Evolutionary conservation across 2,329 filamentous ascomycete genomes (phyloP).

Genomic region (Polytolypa hystricis): DNA sequence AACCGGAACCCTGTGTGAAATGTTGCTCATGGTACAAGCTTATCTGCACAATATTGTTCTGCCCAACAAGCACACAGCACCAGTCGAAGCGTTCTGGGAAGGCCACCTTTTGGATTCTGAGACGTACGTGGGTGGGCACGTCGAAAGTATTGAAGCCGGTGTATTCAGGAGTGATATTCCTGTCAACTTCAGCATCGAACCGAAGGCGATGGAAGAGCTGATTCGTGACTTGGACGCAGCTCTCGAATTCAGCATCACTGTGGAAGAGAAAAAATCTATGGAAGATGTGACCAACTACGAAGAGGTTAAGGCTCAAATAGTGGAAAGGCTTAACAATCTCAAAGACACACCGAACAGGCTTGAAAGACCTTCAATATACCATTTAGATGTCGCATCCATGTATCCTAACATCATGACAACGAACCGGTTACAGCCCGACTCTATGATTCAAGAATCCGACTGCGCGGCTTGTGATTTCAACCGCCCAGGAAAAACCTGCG

Average conservation of each 20-base stretch:
- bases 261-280: conserved; percentile 73
- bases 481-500: conserved; percentile 90
- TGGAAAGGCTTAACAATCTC: conserved; percentile 56
- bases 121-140: conserved; percentile 95
- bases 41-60: conserved; percentile 85
- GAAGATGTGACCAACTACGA: conserved; percentile 74
- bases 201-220: conserved; percentile 79
- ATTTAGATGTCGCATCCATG: conserved; percentile 98
- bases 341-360: conserved; percentile 73
- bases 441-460: conserved; percentile 95
- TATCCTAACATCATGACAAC: conserved; percentile 99
- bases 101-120: conserved; percentile 93
- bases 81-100: conserved; percentile 90
- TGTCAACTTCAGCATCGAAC: conserved; percentile 84
- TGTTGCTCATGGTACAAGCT: conserved; percentile 97
- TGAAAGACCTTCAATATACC: conserved; percentile 87
- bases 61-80: conserved; percentile 89
- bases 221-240: conserved; percentile 77
- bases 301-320: conserved; percentile 74
- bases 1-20: conserved; percentile 97
- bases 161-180: conserved; percentile 95
- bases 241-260: conserved; percentile 71
- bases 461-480: conserved; percentile 99
- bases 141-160: conserved; percentile 97
- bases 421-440: conserved; percentile 91